Percentiles rank a stretch among this genome's conserved stretches.
phyloP scores from a whole-genome alignment of 2,329 filamentous ascomycete genomes.

The Leptographium lundbergii region DNA sequence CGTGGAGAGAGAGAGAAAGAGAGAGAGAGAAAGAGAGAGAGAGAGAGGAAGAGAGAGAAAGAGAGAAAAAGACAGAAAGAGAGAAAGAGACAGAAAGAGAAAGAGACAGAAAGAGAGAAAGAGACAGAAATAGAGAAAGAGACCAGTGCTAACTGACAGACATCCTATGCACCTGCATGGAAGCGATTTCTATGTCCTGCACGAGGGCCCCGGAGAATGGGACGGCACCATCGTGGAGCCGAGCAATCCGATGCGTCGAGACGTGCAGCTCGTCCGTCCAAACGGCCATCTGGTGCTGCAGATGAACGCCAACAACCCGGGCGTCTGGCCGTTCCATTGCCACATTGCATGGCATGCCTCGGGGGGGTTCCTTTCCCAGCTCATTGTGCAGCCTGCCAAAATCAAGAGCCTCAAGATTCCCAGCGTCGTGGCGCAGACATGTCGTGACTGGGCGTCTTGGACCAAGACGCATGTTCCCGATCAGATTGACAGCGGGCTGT shows the following conservation, averaged over 20 bases:
- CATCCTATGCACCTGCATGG: conserved; percentile 33
- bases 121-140: conserved; percentile 5
- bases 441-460: too few species aligned
- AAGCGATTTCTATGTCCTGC: conserved; percentile 28
- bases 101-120: too few species aligned
- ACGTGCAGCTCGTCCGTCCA: conserved; percentile 27
- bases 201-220: conserved; percentile 9
- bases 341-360: conserved; percentile 41
- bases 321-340: conserved; percentile 39
- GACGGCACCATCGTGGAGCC: conserved; percentile 14
- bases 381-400: not conserved
- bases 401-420: too few species aligned
- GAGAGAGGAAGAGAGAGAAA: not conserved
- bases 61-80: too few species aligned
- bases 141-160: not conserved
- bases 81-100: not conserved
- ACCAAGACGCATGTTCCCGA: too few species aligned
- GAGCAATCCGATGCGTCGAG: conserved; percentile 28
- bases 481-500: too few species aligned
- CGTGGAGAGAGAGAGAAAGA: too few species aligned
- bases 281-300: conserved; percentile 30
- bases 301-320: conserved; percentile 35
- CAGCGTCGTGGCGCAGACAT: too few species aligned
- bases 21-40: not conserved
- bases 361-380: not conserved